Base-by-base conservation (phyloP, 805 yeast genomes). In the Sugiyamaella smithiae region DNA sequence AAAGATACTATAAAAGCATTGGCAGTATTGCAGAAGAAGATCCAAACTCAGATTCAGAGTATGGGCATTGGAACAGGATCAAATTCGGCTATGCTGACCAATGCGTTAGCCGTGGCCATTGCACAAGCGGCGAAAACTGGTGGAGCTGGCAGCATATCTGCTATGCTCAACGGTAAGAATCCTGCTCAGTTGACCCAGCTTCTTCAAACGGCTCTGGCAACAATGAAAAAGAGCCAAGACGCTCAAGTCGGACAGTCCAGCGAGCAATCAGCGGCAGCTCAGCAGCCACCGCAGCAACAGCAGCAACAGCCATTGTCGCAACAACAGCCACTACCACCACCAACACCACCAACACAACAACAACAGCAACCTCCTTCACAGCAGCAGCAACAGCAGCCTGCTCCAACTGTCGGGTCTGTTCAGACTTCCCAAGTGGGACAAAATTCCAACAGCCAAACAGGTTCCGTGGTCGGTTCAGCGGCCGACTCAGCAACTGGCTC, bases 21-120 rank as follows among this genome's bases (percentile, higher is more conserved):
- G 62, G 80, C 86, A 1, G 85, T 88, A 58, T 68, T 91, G 48
- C 97, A 91, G 67, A 89, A 88, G 59, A 96, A 90, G 62, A 71
- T 91, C 20, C 84, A 88, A 58, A 77, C 82, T 11, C 76, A 90
- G 49, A 85, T 95, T 26, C 87, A 86, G 60, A 87, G 85, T 48
- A 84, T 80, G 57, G 80, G 88, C 51, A 79, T 83, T 51, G 88
- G 85, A 50, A 86, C 88, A 33, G 89, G 85, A 22, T 81, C 88
- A 5, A 88, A 91, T 44, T 86, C 96, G 0, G 86, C 82, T 51
- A 81, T 89, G 47, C 72, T 90, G 57, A 90, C 97, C 6, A 89
- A 86, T 58, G 96, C 97, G 1, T 73, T 90, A 57, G 96, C 97
- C 2, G 85, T 90, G 72, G 91, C 96, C 0, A 88, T 90, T 54